Evolutionary conservation across 2,329 filamentous ascomycete species (phyloP).

Genomic region (Ophiocordyceps robertsii): DNA sequence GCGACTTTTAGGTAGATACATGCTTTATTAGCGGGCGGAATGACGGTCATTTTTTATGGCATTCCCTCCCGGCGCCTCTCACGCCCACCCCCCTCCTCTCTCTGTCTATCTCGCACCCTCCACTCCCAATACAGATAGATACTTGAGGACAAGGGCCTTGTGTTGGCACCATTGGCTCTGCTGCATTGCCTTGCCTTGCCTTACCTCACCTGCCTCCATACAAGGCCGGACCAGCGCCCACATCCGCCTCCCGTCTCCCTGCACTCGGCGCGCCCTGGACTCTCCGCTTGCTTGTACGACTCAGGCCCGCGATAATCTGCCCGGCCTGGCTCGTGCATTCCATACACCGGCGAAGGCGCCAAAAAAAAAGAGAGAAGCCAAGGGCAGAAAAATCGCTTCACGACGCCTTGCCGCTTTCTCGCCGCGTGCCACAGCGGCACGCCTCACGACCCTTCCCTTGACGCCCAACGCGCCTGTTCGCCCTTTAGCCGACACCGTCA

Average conservation of each 20-base stretch:
- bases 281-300: neutral
- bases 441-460: neutral
- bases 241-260: neutral
- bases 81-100: neutral
- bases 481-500: neutral
- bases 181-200: neutral
- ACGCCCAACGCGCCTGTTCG: neutral
- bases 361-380: neutral
- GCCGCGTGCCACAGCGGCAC: slow-evolving; percentile 1
- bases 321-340: neutral
- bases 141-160: neutral
- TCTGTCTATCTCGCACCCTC: neutral
- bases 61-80: slow-evolving; percentile 2
- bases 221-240: neutral
- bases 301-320: neutral
- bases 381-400: neutral
- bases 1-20: slow-evolving; percentile 1
- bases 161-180: neutral
- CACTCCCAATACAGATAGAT: neutral
- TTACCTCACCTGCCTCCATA: no score
- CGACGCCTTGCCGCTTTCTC: slow-evolving; percentile 1
- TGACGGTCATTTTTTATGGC: slow-evolving; percentile 6
- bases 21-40: slow-evolving; percentile 2
- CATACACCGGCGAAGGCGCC: neutral
- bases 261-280: neutral